These are phyloP conservation scores for Pelargonium australe DNA, from an alignment of 441 rosid genomes.

Conservation along the genomic window DNA sequence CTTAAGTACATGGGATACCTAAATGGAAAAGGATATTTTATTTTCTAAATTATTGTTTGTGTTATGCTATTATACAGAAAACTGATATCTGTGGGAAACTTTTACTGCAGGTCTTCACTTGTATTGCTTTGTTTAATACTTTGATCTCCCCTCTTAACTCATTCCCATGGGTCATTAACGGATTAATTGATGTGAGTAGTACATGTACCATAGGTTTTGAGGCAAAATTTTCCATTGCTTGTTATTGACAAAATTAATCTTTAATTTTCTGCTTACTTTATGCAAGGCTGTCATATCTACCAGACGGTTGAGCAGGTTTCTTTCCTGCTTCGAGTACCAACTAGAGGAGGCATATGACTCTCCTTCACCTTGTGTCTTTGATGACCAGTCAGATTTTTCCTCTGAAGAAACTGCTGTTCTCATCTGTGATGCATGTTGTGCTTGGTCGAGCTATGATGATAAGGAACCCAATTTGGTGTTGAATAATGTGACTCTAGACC, in stretches of 20 bases:
- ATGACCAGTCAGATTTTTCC: conserved; percentile 26
- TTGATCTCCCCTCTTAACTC: conserved; percentile 92
- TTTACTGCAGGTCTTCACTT: conserved; percentile 78
- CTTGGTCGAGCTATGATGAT: conserved; percentile 54
- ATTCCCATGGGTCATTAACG: conserved; percentile 97
- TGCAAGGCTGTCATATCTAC: conserved; percentile 78
- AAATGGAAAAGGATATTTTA: conserved; percentile 1
- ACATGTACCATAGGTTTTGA: conserved; percentile 16
- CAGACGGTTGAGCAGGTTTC: conserved; percentile 74
- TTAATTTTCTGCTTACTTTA: conserved; percentile 15
- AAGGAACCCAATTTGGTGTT: conserved; percentile 44
- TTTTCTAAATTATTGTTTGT: background rate
- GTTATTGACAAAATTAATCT: conserved; percentile 16
- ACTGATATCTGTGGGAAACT: conserved; percentile 21
- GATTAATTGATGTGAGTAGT: conserved; percentile 82
- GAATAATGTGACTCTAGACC: conserved; percentile 47
- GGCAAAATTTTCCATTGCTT: conserved; percentile 11
- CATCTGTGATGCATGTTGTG: conserved; percentile 57
- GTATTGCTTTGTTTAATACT: conserved; percentile 82
- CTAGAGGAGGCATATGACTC: conserved; percentile 19
- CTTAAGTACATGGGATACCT: conserved; percentile 3
- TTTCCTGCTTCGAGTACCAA: conserved; percentile 51
- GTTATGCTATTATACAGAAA: conserved; percentile 4
- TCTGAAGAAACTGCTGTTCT: conserved; percentile 45
- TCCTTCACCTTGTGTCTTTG: conserved; percentile 23